Evolutionary conservation across 1,284 basidiomycete species (phyloP).

Genomic region (Pterula multifida): DNA sequence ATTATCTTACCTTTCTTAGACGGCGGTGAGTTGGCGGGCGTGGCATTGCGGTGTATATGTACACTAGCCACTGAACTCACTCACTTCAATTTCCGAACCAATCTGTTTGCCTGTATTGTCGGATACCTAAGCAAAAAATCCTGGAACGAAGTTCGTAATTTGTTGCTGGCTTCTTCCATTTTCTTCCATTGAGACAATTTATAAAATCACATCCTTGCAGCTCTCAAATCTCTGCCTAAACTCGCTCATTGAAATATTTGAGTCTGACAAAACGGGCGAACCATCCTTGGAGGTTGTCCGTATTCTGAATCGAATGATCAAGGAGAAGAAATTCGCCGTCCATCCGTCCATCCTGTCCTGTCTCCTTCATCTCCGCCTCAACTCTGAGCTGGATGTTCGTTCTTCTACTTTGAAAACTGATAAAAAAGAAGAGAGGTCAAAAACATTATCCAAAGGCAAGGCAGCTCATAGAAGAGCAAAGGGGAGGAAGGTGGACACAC

Average conservation of each 20-base stretch:
- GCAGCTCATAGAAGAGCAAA: slow-evolving; percentile 37
- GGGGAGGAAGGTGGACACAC: slow-evolving; percentile 49
- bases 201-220: slow-evolving; percentile 24
- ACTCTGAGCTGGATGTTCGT: slow-evolving; percentile 76
- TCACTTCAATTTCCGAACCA: slow-evolving; percentile 96
- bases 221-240: slow-evolving; percentile 74
- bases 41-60: slow-evolving; percentile 80
- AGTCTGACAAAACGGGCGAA: slow-evolving; percentile 65
- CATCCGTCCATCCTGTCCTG: slow-evolving; percentile 84
- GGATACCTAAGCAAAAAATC: slow-evolving; percentile 74
- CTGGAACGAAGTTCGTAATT: slow-evolving; percentile 68
- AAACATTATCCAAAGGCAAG: slow-evolving; percentile 34
- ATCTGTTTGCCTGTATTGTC: slow-evolving; percentile 85
- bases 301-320: slow-evolving; percentile 91
- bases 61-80: slow-evolving; percentile 73
- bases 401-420: slow-evolving; percentile 58
- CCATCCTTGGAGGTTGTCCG: slow-evolving; percentile 86
- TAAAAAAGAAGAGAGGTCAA: slow-evolving; percentile 31
- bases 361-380: slow-evolving; percentile 78
- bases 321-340: slow-evolving; percentile 84
- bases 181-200: slow-evolving; percentile 6
- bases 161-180: slow-evolving; percentile 6
- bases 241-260: slow-evolving; percentile 74
- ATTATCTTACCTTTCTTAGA: slow-evolving; percentile 29
- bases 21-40: slow-evolving; percentile 58